These are phyloP conservation scores for Teratosphaeria epicoccoides DNA, from an alignment of 2,329 filamentous ascomycete species.

Conservation along the genomic window DNA sequence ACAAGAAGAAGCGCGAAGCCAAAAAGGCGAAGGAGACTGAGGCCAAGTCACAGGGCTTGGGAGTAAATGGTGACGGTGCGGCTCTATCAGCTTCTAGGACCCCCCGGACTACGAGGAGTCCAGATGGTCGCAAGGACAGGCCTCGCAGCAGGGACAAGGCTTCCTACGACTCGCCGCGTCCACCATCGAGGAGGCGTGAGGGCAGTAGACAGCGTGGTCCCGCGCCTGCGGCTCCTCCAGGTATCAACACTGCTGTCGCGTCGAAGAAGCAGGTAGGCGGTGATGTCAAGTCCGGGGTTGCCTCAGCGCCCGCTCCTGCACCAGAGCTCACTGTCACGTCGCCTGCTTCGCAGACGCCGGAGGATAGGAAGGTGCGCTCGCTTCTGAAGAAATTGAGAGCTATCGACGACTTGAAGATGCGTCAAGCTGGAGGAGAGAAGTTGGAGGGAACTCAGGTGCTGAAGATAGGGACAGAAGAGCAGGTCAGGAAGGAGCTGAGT, in stretches of 20 bases:
- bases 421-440: conserved; percentile 87
- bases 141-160: conserved; percentile 25
- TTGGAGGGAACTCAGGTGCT: conserved; percentile 96
- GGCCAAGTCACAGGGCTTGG: conserved; percentile 42
- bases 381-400: conserved; percentile 95
- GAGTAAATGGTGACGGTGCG: conserved; percentile 39
- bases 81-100: conserved; percentile 5
- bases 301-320: conserved; percentile 11
- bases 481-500: conserved; percentile 69
- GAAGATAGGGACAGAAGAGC: conserved; percentile 85
- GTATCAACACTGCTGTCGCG: conserved; percentile 9
- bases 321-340: conserved; percentile 45
- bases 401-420: conserved; percentile 97
- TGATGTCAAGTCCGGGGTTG: conserved; percentile 1
- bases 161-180: conserved; percentile 18
- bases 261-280: not conserved
- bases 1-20: conserved; percentile 94
- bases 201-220: conserved; percentile 17
- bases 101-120: conserved; percentile 1
- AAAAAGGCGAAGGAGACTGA: conserved; percentile 82
- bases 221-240: conserved; percentile 15
- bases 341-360: conserved; percentile 51
- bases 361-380: conserved; percentile 88
- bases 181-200: conserved; percentile 16
- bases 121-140: conserved; percentile 18